phyloP scores from a whole-genome alignment of 345 rosid genomes.

The Ceriops zippeliana region DNA sequence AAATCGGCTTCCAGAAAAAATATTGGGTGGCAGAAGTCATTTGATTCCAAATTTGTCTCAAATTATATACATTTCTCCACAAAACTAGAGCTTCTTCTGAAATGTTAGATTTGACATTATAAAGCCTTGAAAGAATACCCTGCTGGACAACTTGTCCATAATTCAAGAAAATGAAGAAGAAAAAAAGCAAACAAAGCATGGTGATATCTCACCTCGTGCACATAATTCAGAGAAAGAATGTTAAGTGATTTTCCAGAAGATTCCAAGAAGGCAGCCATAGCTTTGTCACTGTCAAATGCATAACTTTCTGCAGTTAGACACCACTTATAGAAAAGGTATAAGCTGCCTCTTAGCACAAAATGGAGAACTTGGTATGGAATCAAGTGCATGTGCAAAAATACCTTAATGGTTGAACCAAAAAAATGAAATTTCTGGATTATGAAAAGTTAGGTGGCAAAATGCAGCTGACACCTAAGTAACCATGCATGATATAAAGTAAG shows the following conservation, averaged over 20 bases:
- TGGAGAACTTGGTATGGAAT: background rate
- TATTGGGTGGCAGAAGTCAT: too few relatives aligned
- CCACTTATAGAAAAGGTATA: background rate
- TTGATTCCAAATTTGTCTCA: too few relatives aligned
- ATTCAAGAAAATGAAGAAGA: background rate
- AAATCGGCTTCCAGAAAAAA: background rate
- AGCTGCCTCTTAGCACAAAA: background rate
- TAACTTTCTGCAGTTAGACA: background rate
- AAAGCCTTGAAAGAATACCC: background rate
- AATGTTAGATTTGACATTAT: too few relatives aligned
- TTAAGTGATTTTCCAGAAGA: constrained; percentile 10
- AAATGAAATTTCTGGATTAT: too few relatives aligned
- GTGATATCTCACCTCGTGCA: constrained; percentile 8
- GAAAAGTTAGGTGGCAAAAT: background rate
- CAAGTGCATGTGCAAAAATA: too few relatives aligned
- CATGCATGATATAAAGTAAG: too few relatives aligned
- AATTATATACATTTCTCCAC: too few relatives aligned
- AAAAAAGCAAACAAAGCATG: background rate
- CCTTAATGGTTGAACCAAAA: too few relatives aligned
- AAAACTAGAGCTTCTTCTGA: too few relatives aligned
- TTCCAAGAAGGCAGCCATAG: constrained; percentile 27
- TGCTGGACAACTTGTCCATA: background rate
- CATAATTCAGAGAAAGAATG: constrained; percentile 16
- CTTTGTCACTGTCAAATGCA: constrained; percentile 18
- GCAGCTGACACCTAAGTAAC: too few relatives aligned